Evolutionary conservation across 31 red algal species (phyloP).

Genomic region (Bonnemaisonia californica): DNA sequence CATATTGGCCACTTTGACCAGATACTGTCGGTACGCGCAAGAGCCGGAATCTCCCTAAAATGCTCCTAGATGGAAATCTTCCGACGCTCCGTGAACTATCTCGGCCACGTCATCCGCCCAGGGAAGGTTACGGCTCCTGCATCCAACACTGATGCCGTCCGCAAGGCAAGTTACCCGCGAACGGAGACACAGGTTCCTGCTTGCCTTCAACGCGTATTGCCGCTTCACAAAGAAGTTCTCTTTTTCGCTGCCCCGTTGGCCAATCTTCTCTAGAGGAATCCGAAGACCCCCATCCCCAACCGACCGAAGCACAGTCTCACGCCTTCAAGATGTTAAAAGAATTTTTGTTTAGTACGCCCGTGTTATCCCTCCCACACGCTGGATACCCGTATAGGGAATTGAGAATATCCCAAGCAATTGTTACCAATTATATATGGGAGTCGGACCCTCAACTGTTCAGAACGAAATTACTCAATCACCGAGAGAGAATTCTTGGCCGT

Average conservation of each 20-base stretch:
- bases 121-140: slow-evolving; percentile 15
- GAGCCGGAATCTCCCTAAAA: no score
- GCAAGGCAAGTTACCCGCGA: background rate
- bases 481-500: slow-evolving; percentile 40
- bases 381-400: background rate
- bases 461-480: slow-evolving; percentile 34
- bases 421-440: slow-evolving; percentile 24
- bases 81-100: slow-evolving; percentile 3
- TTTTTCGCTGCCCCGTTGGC: background rate
- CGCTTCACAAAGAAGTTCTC: slow-evolving; percentile 23
- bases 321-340: slow-evolving; percentile 26
- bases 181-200: slow-evolving; percentile 29
- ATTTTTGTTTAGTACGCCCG: background rate
- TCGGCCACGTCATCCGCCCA: slow-evolving; percentile 34
- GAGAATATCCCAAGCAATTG: background rate
- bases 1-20: background rate
- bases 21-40: no score
- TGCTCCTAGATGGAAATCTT: slow-evolving; percentile 47
- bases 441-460: background rate
- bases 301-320: background rate
- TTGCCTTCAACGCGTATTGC: slow-evolving; percentile 4
- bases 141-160: background rate
- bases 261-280: background rate
- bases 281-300: no score
- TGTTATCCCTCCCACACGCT: slow-evolving; percentile 8